Evolutionary conservation across 352 stramenopile species (phyloP).

Genomic region (Phytopythium kandeliae): DNA sequence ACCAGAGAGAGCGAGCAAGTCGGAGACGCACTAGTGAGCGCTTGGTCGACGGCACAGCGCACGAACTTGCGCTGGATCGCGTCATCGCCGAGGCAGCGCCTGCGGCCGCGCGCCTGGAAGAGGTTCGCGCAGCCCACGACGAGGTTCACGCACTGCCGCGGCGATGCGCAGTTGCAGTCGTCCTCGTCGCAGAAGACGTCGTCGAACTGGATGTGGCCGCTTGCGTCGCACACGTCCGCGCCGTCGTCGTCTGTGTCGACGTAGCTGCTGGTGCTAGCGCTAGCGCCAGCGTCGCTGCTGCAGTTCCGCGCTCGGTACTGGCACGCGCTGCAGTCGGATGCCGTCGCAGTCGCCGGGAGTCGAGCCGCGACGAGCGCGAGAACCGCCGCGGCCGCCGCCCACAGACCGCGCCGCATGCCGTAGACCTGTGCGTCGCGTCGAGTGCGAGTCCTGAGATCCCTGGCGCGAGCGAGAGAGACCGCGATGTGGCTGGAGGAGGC

Average conservation of each 20-base stretch:
- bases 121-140: conserved; percentile 63
- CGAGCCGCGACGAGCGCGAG: conserved; percentile 14
- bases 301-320: conserved; percentile 67
- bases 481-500: too few relatives aligned
- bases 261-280: conserved; percentile 6
- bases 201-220: conserved; percentile 63
- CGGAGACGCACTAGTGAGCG: conserved; percentile 36
- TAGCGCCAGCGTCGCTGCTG: conserved; percentile 14
- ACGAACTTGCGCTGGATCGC: conserved; percentile 44
- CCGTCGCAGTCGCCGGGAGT: conserved; percentile 7
- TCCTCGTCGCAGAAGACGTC: conserved; percentile 74
- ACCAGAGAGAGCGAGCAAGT: background rate
- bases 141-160: conserved; percentile 53
- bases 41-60: conserved; percentile 38
- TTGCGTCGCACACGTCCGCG: conserved; percentile 47
- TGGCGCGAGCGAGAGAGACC: too few relatives aligned
- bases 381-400: conserved; percentile 8
- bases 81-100: conserved; percentile 53
- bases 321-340: conserved; percentile 47
- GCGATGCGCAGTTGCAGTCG: conserved; percentile 46
- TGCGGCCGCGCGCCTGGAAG: conserved; percentile 61
- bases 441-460: too few relatives aligned
- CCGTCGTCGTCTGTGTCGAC: conserved; percentile 5
- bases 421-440: background rate
- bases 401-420: conserved; percentile 4